These are phyloP conservation scores for Tinospora cordifolia DNA, from an alignment of 164 flowering plant genomes.

Conservation along the genomic window DNA sequence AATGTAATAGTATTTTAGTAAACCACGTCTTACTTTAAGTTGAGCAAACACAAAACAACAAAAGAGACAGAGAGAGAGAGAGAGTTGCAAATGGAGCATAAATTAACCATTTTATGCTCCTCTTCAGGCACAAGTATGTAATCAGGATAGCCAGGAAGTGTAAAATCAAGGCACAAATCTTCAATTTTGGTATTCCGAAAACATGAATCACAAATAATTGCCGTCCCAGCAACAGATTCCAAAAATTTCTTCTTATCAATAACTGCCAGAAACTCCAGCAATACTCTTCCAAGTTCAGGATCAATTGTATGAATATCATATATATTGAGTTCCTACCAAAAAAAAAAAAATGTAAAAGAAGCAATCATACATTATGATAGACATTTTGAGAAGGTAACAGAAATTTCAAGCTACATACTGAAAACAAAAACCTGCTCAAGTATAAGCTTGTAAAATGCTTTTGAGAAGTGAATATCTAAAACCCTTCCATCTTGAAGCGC, in stretches of 20 bases:
- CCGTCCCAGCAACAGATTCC: conserved; percentile 21
- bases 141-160: conserved; percentile 90
- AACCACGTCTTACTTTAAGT: not conserved
- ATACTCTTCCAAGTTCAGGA: conserved; percentile 66
- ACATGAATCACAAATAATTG: conserved; percentile 21
- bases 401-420: not conserved
- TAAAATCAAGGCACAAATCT: conserved; percentile 83
- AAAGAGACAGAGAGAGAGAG: not conserved
- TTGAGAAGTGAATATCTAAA: conserved; percentile 77
- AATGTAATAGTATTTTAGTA: not conserved
- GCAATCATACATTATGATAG: conserved; percentile 2
- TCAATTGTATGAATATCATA: conserved; percentile 78
- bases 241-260: conserved; percentile 34
- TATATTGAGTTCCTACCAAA: conserved; percentile 53
- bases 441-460: conserved; percentile 74
- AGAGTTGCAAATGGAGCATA: not conserved
- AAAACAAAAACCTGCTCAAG: conserved; percentile 60
- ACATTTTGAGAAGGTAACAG: not conserved
- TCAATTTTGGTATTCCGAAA: conserved; percentile 58
- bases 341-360: conserved; percentile 4
- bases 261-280: conserved; percentile 82
- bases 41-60: not conserved
- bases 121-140: conserved; percentile 38
- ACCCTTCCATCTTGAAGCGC: conserved; percentile 93
- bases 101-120: conserved; percentile 50